Conservation (phyloP, 129 eudicot species). For the Logfia minima region DNA sequence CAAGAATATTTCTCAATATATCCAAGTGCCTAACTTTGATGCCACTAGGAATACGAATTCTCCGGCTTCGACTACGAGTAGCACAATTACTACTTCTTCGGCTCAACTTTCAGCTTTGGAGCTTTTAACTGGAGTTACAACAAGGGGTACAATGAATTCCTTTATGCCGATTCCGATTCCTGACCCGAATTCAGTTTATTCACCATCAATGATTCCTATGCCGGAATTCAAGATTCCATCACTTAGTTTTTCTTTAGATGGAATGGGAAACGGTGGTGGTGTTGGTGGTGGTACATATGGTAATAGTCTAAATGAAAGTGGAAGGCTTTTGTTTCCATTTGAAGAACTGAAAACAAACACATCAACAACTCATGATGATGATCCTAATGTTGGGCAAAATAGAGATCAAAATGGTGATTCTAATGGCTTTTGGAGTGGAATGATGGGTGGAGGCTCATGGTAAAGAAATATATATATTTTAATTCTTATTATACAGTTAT, state of each 20-base stretch:
- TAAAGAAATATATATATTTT: slow-evolving; percentile 19
- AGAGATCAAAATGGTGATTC: slow-evolving; percentile 57
- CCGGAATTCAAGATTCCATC: slow-evolving; percentile 53
- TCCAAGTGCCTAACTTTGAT: slow-evolving; percentile 65
- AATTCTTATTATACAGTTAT: neutral
- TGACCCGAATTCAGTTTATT: slow-evolving; percentile 15
- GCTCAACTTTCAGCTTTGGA: slow-evolving; percentile 64
- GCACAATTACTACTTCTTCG: slow-evolving; percentile 15
- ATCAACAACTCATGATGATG: slow-evolving; percentile 23
- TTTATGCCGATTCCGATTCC: slow-evolving; percentile 46
- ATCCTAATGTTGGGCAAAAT: slow-evolving; percentile 28
- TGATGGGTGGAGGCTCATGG: slow-evolving; percentile 84
- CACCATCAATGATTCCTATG: slow-evolving; percentile 23
- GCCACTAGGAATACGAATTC: slow-evolving; percentile 22
- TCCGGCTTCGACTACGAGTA: slow-evolving; percentile 20
- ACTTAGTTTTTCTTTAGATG: slow-evolving; percentile 57
- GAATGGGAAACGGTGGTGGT: slow-evolving; percentile 39
- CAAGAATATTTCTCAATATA: slow-evolving; percentile 48
- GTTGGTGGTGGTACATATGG: slow-evolving; percentile 33
- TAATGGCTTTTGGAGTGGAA: slow-evolving; percentile 70
- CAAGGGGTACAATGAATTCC: slow-evolving; percentile 49
- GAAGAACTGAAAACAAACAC: slow-evolving; percentile 64
- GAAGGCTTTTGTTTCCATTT: slow-evolving; percentile 67
- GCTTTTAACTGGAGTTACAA: slow-evolving; percentile 56
- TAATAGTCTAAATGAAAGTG: slow-evolving; percentile 26